A percentile compares a stretch with the other conserved stretches of the same genome.
Conservation (phyloP, 2,329 filamentous ascomycete genomes). For the Fusarium mundagurra region DNA sequence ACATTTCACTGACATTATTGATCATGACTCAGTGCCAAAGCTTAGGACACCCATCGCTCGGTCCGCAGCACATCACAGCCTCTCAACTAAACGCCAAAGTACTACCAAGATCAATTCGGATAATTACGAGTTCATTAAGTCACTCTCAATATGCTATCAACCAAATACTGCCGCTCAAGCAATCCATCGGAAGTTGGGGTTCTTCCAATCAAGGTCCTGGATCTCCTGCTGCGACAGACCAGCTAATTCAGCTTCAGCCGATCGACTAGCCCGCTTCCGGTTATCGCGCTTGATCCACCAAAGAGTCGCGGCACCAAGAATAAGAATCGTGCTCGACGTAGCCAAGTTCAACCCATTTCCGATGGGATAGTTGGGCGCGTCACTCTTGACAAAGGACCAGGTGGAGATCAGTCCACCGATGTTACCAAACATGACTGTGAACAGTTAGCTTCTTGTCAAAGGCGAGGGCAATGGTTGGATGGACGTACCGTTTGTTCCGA, state of each 20-base stretch:
- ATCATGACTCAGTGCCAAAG: neutral
- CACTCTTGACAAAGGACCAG: constrained; percentile 70
- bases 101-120: neutral
- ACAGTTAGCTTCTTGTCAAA: neutral
- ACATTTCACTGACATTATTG: neutral
- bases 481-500: constrained; percentile 61
- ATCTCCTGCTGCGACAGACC: constrained; percentile 63
- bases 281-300: constrained; percentile 73
- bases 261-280: constrained; percentile 46
- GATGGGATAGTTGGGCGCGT: constrained; percentile 72
- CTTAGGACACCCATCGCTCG: neutral
- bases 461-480: rapidly evolving
- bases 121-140: neutral
- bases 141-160: neutral
- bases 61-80: neutral
- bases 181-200: constrained; percentile 71
- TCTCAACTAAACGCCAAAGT: no score
- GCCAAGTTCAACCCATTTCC: constrained; percentile 77
- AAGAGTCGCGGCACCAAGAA: constrained; percentile 57
- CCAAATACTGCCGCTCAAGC: neutral
- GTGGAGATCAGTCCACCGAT: constrained; percentile 72
- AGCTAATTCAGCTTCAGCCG: constrained; percentile 56
- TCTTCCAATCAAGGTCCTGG: constrained; percentile 72
- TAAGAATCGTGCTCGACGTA: constrained; percentile 60
- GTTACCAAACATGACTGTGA: constrained; percentile 73